Evolutionary conservation across 352 stramenopile genomes (phyloP), one percentile per base, ranked within the genome.

Genomic region (Globisporangium lucens): DNA sequence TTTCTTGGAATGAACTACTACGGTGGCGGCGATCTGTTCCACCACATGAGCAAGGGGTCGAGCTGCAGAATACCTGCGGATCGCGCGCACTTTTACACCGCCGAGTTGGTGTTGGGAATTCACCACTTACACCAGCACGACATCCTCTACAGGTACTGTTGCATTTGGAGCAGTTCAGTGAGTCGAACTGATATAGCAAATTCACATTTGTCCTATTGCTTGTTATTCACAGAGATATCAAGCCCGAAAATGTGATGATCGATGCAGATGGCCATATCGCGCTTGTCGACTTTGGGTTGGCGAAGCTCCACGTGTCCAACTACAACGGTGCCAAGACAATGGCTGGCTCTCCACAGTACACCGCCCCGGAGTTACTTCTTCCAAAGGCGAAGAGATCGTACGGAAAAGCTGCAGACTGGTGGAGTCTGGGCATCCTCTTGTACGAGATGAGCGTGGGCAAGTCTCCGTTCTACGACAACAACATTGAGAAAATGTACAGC

Each of bases 181-280:
- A 4, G 36, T 17, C 10, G 36, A 13, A 12, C 12, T 51, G 43
- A 20, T 9, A 24, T 20, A 13, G 15, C 27, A 64, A 4, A 63
- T 27, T 30, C 10, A 8, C 35, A 27, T 36, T 27, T 29, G 22
- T 66, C 8, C 22, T 35, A 17, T 49, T 12, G 22, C 29, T 24
- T 24, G 4, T 17, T 29, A 20, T n/a, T 47, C 36, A 20, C 41
- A 90, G 91, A 72, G 96, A 99, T 72, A 96, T 99, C 38, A 99
- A 99, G 68, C 96, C 96, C 13, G 94, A 98, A 73, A 99, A 99
- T 67, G 83, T 98, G 20, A 97, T 98, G 77, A 96, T 99, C 49
- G 96, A 99, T 70, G 85, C 83, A 7, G 91, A 98, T n/a, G 95
- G 94, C 15, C 95, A 99, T 75, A 97, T 99, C 69, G 90, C 92